These are phyloP conservation scores for Trypanosomatidae sp. DNA, from an alignment of 208 protist genomes.

Conservation along the genomic window DNA sequence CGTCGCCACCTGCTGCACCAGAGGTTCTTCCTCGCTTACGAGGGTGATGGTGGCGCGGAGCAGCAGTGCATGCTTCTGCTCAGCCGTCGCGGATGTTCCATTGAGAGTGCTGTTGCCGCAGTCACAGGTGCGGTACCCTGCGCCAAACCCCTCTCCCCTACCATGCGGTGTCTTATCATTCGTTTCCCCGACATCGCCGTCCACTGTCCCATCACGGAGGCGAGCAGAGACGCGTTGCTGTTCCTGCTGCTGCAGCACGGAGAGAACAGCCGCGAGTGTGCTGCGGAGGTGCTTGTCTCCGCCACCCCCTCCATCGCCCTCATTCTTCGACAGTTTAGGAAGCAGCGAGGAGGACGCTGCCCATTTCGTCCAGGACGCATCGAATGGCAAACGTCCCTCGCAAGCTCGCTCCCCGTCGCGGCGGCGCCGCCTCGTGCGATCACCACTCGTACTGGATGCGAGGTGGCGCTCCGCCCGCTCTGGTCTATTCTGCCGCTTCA, in stretches of 20 bases:
- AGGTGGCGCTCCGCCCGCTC: not conserved
- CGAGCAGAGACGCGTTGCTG: not conserved
- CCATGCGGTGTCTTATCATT: too few species aligned
- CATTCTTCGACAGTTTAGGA: not conserved
- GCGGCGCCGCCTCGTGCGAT: not conserved
- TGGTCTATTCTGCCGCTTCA: not conserved
- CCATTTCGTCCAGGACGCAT: not conserved
- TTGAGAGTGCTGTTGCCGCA: not conserved
- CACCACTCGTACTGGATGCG: not conserved
- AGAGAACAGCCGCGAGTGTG: not conserved
- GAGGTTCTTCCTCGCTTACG: slow-evolving; percentile 42
- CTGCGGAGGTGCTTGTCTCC: slow-evolving; percentile 2
- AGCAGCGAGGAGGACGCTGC: slow-evolving; percentile 18
- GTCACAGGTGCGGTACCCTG: not conserved
- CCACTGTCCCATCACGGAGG: not conserved
- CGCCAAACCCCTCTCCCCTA: too few species aligned
- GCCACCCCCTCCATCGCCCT: not conserved
- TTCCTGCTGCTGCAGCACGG: slow-evolving; percentile 4
- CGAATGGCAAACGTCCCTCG: not conserved
- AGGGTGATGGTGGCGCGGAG: slow-evolving; percentile 29
- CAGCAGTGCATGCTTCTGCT: slow-evolving; percentile 17
- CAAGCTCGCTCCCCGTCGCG: not conserved
- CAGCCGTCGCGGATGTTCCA: not conserved
- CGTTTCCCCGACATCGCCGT: not conserved
- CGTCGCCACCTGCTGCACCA: slow-evolving; percentile 51